Conservation (phyloP, 805 yeast genomes). For the Candida arabinofermentans region DNA sequence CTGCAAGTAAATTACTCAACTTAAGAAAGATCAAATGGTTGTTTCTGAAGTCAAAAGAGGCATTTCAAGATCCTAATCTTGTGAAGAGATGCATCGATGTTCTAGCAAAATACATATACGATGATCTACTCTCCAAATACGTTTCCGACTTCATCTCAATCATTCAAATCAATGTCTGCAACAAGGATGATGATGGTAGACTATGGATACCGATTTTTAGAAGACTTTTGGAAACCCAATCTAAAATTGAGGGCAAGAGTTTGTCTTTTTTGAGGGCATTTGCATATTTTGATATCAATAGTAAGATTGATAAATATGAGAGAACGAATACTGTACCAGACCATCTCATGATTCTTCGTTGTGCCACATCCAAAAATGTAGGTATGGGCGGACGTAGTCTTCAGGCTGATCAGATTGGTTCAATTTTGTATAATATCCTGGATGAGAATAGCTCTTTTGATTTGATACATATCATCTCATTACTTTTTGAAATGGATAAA, state of each 20-base stretch:
- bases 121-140: conserved; percentile 22
- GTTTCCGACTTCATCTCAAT: conserved; percentile 4
- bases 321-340: background rate
- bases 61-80: conserved; percentile 17
- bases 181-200: conserved; percentile 5
- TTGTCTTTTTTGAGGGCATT: background rate
- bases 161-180: background rate
- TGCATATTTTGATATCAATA: background rate
- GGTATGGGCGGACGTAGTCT: background rate
- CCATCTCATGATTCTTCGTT: background rate
- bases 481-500: conserved; percentile 5
- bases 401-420: background rate
- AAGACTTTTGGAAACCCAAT: conserved; percentile 6
- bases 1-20: conserved; percentile 21
- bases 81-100: conserved; percentile 16
- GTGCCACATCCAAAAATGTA: background rate
- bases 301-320: background rate
- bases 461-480: conserved; percentile 8
- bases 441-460: conserved; percentile 1
- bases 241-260: background rate
- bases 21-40: conserved; percentile 38
- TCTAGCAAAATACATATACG: conserved; percentile 23
- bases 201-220: conserved; percentile 22
- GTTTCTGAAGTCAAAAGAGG: conserved; percentile 24
- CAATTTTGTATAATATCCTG: too few species aligned